Evolutionary conservation across 108 stramenopile genomes (phyloP).

Genomic region (Pseudonitzschia pungens): DNA sequence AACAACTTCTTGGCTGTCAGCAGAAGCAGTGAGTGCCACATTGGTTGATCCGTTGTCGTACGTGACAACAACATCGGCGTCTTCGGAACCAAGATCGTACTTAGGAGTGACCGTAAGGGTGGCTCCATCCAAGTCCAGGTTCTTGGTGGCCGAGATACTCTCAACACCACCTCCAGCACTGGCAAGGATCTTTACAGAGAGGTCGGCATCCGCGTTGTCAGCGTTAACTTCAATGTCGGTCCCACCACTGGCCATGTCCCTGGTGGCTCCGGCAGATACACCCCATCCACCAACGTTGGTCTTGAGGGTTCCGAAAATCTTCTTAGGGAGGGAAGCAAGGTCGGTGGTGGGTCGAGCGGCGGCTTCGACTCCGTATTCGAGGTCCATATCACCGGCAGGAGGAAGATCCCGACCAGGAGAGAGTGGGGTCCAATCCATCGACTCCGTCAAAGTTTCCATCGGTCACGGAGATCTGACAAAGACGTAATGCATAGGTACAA

Average conservation of each 20-base stretch:
- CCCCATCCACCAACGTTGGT: constrained; percentile 73
- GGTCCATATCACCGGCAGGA: constrained; percentile 45
- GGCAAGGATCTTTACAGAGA: constrained; percentile 46
- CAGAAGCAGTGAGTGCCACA: constrained; percentile 62
- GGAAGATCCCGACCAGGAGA: constrained; percentile 56
- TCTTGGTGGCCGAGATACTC: constrained; percentile 76
- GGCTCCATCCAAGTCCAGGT: constrained; percentile 73
- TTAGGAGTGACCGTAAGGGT: constrained; percentile 78
- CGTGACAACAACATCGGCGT: constrained; percentile 71
- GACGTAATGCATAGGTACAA: too few species aligned
- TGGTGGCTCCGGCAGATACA: constrained; percentile 72
- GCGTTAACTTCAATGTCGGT: constrained; percentile 55
- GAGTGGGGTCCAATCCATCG: constrained; percentile 78
- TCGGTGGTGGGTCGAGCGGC: constrained; percentile 76
- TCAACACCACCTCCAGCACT: constrained; percentile 50
- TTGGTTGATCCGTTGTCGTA: constrained; percentile 75
- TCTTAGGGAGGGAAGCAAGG: constrained; percentile 80
- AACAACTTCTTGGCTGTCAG: constrained; percentile 69
- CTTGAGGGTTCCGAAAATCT: constrained; percentile 79
- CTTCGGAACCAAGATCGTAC: constrained; percentile 59
- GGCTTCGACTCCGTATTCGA: constrained; percentile 77
- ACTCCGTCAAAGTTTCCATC: constrained; percentile 85
- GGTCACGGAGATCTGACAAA: constrained; percentile 82
- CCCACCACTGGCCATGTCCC: constrained; percentile 31
- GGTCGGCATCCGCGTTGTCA: constrained; percentile 70